These are phyloP conservation scores for Calycina herbarum DNA, from an alignment of 2,329 filamentous ascomycete genomes.

Conservation along the genomic window DNA sequence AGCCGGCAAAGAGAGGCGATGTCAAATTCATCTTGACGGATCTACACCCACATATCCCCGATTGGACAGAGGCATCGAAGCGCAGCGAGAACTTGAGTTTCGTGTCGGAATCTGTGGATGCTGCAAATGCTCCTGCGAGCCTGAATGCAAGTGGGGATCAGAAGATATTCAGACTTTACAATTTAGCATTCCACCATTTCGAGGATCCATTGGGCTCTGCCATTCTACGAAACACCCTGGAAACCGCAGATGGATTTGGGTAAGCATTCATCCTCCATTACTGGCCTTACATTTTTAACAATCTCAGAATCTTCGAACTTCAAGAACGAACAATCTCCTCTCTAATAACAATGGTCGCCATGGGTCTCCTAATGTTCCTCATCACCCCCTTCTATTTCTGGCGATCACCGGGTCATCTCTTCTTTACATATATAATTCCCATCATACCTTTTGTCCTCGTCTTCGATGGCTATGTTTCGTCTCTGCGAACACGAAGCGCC, in stretches of 20 bases:
- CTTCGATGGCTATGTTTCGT: constrained; percentile 69
- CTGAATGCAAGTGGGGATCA: constrained; percentile 46
- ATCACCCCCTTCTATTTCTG: constrained; percentile 51
- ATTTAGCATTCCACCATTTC: constrained; percentile 77
- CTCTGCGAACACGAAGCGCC: constrained; percentile 64
- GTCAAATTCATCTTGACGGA: constrained; percentile 66
- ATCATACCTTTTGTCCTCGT: constrained; percentile 66
- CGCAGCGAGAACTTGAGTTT: constrained; percentile 58
- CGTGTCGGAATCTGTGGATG: constrained; percentile 63
- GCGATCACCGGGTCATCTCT: constrained; percentile 44
- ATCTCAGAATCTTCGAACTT: constrained; percentile 65
- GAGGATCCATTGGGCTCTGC: constrained; percentile 59
- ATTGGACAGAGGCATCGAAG: constrained; percentile 56
- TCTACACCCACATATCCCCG: constrained; percentile 61
- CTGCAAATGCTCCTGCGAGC: constrained; percentile 55
- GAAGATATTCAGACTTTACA: constrained; percentile 68
- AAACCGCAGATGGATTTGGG: constrained; percentile 66
- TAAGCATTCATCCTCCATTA: constrained; percentile 21
- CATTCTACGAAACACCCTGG: constrained; percentile 64
- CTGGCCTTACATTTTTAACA: constrained; percentile 5
- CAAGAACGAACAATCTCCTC: constrained; percentile 62
- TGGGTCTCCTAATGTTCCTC: constrained; percentile 53
- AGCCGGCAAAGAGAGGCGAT: constrained; percentile 29
- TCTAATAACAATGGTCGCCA: constrained; percentile 52
- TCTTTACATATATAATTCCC: constrained; percentile 67